These are phyloP conservation scores for carrot (Daucus carota) DNA, from an alignment of 129 eudicot species.

Conservation along the genomic window DNA sequence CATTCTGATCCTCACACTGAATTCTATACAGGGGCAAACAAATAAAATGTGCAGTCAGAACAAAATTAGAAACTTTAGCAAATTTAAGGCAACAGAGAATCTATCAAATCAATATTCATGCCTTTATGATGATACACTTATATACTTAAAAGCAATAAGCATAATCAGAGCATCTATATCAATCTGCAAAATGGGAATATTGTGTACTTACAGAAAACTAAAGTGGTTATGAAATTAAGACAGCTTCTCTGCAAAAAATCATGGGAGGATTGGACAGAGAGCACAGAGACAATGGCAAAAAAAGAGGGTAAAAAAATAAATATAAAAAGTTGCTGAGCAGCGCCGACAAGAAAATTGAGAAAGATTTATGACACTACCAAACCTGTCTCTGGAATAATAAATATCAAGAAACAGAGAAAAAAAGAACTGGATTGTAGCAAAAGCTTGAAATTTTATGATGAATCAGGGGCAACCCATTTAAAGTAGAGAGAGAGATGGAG, in stretches of 20 bases:
- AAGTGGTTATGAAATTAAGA: slow-evolving; percentile 1
- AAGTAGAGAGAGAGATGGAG: neutral
- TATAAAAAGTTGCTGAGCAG: slow-evolving; percentile 10
- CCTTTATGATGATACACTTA: slow-evolving; percentile 1
- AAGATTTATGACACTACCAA: slow-evolving; percentile 15
- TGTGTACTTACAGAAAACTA: slow-evolving; percentile 7
- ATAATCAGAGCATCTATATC: slow-evolving; percentile 9
- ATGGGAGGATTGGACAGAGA: slow-evolving; percentile 1
- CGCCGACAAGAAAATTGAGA: slow-evolving; percentile 36
- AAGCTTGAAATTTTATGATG: neutral
- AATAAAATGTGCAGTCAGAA: slow-evolving; percentile 1
- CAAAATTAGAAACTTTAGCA: neutral
- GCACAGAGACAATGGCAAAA: slow-evolving; percentile 35
- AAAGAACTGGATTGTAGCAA: neutral
- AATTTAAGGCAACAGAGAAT: slow-evolving; percentile 3
- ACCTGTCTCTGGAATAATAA: neutral
- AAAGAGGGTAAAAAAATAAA: too few species aligned
- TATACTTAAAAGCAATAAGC: slow-evolving; percentile 8
- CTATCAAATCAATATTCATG: slow-evolving; percentile 13
- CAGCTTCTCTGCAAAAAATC: slow-evolving; percentile 3
- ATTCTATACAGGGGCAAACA: neutral
- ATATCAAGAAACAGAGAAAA: neutral
- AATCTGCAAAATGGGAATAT: neutral
- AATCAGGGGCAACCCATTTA: slow-evolving; percentile 6
- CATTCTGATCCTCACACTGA: slow-evolving; percentile 10